These are phyloP conservation scores for Sphaerulina vaccinii DNA, from an alignment of 2,329 filamentous ascomycete species.

Conservation along the genomic window DNA sequence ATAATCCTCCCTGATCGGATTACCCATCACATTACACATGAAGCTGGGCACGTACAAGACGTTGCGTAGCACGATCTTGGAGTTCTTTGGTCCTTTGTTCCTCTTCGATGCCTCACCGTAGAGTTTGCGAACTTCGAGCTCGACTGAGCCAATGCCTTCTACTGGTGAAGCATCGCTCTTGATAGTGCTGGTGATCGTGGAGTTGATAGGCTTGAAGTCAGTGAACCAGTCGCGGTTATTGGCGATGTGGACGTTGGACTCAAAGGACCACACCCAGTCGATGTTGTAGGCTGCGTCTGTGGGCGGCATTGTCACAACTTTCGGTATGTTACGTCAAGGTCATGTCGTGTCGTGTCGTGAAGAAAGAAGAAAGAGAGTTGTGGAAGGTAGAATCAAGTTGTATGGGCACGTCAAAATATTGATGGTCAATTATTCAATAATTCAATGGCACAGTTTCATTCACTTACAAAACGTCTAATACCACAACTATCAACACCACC, in stretches of 20 bases:
- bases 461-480: too few species aligned
- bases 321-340: too few species aligned
- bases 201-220: constrained; percentile 2
- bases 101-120: background rate
- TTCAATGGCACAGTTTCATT: too few species aligned
- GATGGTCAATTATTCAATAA: too few species aligned
- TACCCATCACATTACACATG: constrained; percentile 20
- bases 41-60: constrained; percentile 20
- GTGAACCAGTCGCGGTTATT: constrained; percentile 26
- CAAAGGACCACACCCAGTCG: constrained; percentile 25
- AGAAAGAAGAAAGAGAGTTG: too few species aligned
- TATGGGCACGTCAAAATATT: too few species aligned
- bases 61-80: constrained; percentile 7
- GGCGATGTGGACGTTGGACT: constrained; percentile 24
- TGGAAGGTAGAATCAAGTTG: too few species aligned
- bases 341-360: too few species aligned
- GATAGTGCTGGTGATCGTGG: background rate
- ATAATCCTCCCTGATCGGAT: constrained; percentile 17
- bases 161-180: background rate
- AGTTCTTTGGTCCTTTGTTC: background rate
- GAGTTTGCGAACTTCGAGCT: constrained; percentile 12
- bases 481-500: too few species aligned
- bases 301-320: constrained; percentile 26
- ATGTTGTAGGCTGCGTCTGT: constrained; percentile 19
- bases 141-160: constrained; percentile 11